phyloP scores from a whole-genome alignment of 2,329 filamentous ascomycete genomes.

The Grosmannia huntii region DNA sequence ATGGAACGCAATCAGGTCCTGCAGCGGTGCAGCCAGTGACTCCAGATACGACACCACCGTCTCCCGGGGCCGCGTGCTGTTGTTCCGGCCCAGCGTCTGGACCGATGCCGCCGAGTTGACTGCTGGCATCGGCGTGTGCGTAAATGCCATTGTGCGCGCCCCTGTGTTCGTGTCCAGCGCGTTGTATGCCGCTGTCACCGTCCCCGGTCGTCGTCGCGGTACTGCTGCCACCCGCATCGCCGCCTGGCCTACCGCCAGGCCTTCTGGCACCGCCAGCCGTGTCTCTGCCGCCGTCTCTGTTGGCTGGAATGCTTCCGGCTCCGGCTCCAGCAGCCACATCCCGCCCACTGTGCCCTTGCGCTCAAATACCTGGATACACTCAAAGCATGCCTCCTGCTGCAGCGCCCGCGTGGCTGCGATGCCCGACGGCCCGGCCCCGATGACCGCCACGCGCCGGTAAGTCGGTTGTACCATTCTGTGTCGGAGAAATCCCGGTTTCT shows the following conservation, averaged over 20 bases:
- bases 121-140: conserved; percentile 2
- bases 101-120: conserved; percentile 1
- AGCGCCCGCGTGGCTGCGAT: conserved; percentile 2
- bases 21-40: neutral
- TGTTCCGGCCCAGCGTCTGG: neutral
- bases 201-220: neutral
- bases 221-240: neutral
- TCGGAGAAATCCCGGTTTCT: too few species aligned
- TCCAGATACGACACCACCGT: conserved; percentile 2
- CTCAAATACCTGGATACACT: conserved; percentile 3
- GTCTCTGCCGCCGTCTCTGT: neutral
- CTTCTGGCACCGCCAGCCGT: neutral
- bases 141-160: conserved; percentile 6
- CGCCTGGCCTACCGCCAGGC: neutral
- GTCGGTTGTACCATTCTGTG: neutral
- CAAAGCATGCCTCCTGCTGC: conserved; percentile 3
- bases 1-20: neutral
- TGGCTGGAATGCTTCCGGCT: neutral
- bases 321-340: conserved; percentile 2
- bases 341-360: neutral
- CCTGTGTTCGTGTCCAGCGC: conserved; percentile 5
- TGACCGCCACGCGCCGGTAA: conserved; percentile 6
- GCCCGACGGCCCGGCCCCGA: conserved; percentile 7
- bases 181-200: neutral
- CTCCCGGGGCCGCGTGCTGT: conserved; percentile 3